Base-by-base conservation (phyloP, 371 early-diverging fungal genomes). In the Mortierella sp. region DNA sequence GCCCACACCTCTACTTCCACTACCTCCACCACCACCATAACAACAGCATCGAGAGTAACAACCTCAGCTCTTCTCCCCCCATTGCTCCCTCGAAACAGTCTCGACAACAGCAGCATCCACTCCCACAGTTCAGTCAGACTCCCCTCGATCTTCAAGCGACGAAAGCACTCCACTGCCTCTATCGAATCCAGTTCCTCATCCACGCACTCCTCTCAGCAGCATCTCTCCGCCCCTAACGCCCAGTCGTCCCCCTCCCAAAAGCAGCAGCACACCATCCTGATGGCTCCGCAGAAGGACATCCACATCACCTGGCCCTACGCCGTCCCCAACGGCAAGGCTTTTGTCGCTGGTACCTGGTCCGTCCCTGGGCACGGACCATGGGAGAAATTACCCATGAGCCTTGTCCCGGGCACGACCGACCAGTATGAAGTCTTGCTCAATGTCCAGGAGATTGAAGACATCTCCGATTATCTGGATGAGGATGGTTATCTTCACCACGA, bases 301-400 rank as follows among this genome's bases (percentile, higher is more conserved):
- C 60, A 68, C 57, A 61, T 75, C 60, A 56, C 54, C 24, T 75
- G 64, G 64, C 64, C 75, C 21, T 58, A 68, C 44, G 52, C 75
- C 30, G 75, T 75, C 52, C 64, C 68, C 34, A 60, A 47, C 19
- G 68, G 68, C 2, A 58, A 68, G 15, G 68, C 64, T 51, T 68
- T 24, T 41, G 59, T 75, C 19, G 75, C 75, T n/a, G 75, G 75
- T 15, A 75, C 75, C 48, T 75, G 63, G 64, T 46, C 68, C 42
- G 61, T 75, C 30, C 75, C 75, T 27, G 75, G 75, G 56, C 60
- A 75, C 64, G 64, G 60, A 21, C 75, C 75, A 60, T 75, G 75
- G 75, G 75, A 75, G 8, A 63, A 64, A 28, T 26, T 75, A 15
- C 64, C 64, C 37, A 75, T 75, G 75, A 68, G 49, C 48, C 64